phyloP scores from a whole-genome alignment of 345 rosid species.

The Raphanus sativus region DNA sequence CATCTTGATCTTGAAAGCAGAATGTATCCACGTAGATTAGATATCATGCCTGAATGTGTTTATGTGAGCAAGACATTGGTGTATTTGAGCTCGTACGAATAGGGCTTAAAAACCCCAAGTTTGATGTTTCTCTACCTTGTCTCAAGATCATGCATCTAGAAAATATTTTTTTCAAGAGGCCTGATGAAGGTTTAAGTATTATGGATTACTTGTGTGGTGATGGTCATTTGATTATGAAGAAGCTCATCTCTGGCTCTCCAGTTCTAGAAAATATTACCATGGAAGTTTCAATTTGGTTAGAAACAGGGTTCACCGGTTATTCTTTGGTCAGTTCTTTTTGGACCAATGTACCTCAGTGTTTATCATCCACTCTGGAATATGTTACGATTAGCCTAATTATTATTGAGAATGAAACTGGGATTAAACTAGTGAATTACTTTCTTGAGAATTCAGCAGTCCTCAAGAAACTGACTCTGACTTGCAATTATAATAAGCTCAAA shows the following conservation, averaged over 20 bases:
- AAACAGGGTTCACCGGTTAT: background rate
- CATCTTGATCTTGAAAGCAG: background rate
- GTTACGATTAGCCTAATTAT: background rate
- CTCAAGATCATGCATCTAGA: slow-evolving; percentile 7
- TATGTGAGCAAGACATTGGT: slow-evolving; percentile 17
- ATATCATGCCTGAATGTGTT: background rate
- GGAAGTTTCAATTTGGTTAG: background rate
- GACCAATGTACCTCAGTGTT: slow-evolving; percentile 7
- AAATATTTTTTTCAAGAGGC: background rate
- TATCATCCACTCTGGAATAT: background rate
- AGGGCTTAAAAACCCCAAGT: background rate
- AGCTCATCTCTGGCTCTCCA: background rate
- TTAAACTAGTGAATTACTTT: background rate
- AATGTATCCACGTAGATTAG: background rate
- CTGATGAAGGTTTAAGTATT: background rate
- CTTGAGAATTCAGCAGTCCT: background rate
- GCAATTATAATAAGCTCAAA: background rate
- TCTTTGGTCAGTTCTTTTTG: background rate
- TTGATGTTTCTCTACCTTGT: slow-evolving; percentile 19
- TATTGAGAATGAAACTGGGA: background rate
- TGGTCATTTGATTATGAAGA: background rate
- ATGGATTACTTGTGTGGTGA: background rate
- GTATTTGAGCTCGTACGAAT: background rate
- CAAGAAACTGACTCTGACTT: background rate
- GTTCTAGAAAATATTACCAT: background rate